Conservation (phyloP, 192 early-diverging fungal genomes). For the Gonapodya prolifera region DNA sequence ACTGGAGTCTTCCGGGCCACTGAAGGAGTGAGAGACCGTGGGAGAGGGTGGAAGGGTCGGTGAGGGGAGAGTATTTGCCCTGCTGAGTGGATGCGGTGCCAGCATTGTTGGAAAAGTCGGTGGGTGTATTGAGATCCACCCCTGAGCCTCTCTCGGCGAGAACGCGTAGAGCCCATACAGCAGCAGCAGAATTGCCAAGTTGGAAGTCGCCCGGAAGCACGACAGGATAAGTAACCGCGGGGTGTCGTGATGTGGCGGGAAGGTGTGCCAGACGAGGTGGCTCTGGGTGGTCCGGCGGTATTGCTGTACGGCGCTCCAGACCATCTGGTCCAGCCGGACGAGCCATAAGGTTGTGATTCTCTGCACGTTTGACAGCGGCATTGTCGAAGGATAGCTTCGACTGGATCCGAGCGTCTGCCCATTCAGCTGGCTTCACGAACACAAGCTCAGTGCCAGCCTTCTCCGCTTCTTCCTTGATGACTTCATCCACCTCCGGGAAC, state of each 20-base stretch:
- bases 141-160: neutral
- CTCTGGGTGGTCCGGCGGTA: neutral
- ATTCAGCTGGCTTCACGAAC: neutral
- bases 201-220: conserved; percentile 56
- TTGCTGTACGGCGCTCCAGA: neutral
- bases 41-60: conserved; percentile 24
- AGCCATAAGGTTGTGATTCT: neutral
- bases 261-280: neutral
- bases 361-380: neutral
- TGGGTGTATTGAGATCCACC: conserved; percentile 5
- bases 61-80: neutral
- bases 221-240: neutral
- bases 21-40: conserved; percentile 49
- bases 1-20: conserved; percentile 81
- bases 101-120: too few species aligned
- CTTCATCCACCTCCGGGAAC: neutral
- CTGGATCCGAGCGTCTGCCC: neutral
- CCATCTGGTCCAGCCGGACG: neutral
- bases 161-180: neutral
- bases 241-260: neutral
- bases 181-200: conserved; percentile 49
- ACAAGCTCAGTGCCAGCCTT: neutral
- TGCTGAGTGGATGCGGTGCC: neutral
- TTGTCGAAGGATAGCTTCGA: neutral
- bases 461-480: neutral